Conservation (phyloP, 2,329 filamentous ascomycete species). For the Zopfia rhizophila region DNA sequence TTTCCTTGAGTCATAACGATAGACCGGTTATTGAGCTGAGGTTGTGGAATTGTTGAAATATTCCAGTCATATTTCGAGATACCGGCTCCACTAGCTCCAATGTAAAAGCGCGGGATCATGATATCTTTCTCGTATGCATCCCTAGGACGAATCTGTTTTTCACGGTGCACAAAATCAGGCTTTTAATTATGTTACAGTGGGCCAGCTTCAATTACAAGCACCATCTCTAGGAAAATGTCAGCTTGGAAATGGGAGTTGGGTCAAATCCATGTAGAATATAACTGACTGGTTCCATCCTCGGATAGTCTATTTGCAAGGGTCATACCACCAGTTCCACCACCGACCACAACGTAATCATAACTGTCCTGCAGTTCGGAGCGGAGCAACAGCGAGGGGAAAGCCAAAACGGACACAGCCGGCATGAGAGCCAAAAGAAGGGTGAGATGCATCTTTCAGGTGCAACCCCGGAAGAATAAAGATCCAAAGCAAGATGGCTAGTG, state of each 20-base stretch:
- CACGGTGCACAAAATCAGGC: neutral
- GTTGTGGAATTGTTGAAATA: conserved; percentile 25
- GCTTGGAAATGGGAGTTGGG: neutral
- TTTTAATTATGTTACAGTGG: conserved; percentile 22
- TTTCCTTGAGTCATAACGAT: conserved; percentile 29
- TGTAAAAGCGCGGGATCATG: conserved; percentile 36
- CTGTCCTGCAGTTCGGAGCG: no score
- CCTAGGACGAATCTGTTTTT: conserved; percentile 9
- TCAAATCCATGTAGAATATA: no score
- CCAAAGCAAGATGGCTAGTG: no score
- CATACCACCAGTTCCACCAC: conserved; percentile 37
- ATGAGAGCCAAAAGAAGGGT: no score
- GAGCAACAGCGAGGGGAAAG: no score
- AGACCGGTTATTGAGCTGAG: conserved; percentile 22
- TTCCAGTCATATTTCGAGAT: conserved; percentile 43
- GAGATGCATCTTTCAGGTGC: no score
- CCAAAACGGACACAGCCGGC: no score
- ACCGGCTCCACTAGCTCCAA: conserved; percentile 33
- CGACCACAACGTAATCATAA: conserved; percentile 43
- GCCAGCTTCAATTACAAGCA: conserved; percentile 37
- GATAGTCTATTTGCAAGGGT: conserved; percentile 42
- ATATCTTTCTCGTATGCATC: conserved; percentile 34
- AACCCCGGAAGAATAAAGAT: no score
- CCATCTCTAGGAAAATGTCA: conserved; percentile 20
- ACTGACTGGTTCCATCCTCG: conserved; percentile 30